A percentile compares a stretch with the other conserved stretches of the same genome.
phyloP scores from a whole-genome alignment of 495 filamentous ascomycete species.

The Beverwykella pulmonaria region DNA sequence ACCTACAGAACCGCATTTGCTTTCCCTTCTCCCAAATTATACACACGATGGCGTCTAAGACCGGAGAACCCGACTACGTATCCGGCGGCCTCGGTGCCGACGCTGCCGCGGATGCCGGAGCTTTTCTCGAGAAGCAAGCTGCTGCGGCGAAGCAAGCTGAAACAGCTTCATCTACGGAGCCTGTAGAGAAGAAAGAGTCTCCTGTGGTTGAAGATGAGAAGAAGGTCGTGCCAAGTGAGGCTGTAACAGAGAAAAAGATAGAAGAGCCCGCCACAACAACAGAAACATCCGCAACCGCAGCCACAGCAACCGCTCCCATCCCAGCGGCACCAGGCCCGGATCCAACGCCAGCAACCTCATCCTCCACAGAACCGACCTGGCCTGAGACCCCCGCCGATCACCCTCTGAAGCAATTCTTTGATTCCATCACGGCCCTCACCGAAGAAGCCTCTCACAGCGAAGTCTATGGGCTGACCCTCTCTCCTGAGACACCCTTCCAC shows the following conservation, averaged over 20 bases:
- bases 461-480: constrained; percentile 73
- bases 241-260: constrained; percentile 1
- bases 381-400: constrained; percentile 36
- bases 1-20: not conserved
- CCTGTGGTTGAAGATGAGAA: not conserved
- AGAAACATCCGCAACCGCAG: constrained; percentile 31
- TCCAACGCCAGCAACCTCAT: not conserved
- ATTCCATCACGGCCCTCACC: constrained; percentile 48
- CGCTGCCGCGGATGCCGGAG: not conserved
- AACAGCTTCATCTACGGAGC: not conserved
- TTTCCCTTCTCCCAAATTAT: not conserved
- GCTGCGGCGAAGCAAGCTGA: not conserved
- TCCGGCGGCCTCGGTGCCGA: not conserved
- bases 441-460: constrained; percentile 60
- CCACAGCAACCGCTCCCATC: constrained; percentile 39
- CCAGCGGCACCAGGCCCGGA: not conserved
- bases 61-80: not conserved
- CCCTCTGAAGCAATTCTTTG: constrained; percentile 38
- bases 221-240: not conserved
- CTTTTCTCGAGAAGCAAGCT: not conserved
- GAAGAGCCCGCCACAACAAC: constrained; percentile 41
- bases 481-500: constrained; percentile 59
- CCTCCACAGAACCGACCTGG: constrained; percentile 22
- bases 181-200: not conserved
- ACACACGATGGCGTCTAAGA: not conserved